Evolutionary conservation across 148 eudicot species (phyloP), one percentile per base, ranked within the genome.

Genomic region (Rhododendron kiyosumense): DNA sequence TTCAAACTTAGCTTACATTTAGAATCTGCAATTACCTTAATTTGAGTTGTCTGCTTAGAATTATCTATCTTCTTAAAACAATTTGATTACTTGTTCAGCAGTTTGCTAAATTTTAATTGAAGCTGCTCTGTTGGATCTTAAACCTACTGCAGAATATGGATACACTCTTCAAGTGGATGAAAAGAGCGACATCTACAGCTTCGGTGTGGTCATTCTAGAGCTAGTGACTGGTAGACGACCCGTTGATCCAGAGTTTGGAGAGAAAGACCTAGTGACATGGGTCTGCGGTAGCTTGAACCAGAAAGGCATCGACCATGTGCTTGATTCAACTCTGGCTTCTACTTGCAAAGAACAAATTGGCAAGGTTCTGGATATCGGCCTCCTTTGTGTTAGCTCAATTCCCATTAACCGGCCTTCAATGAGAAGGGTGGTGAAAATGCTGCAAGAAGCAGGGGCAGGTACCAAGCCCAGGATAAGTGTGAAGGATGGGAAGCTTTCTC

Each of bases 161-260:
- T 92, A 90, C 79, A 90, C 92, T 14, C 91, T 89, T 14, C 88
- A 89, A 34, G 92, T 92, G 81, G 89, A 89, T 34, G 92, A 92
- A 74, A 92, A 90, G 89, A 92, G 92, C 30, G 92, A 92, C 81
- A 85, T 88, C 3, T 90, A 92, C 51, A 92, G 92, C 89, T 92
- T 90, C 75, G 94, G 94, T 3, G 86, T 92, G 15, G 94, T 92
- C 71, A 82, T 92, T 32, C 84, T 92, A 75, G 94, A 92, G 84
- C 87, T 92, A 10, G 86, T 90, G 71, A 92, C 92, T 0, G 92
- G 94, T 12, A 89, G 76, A 76, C 48, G 26, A 24, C 90, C 92
- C 0, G 59, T 83, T 6, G 90, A 89, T 67, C 90, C 86, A 1
- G 88, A 88, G 54, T 84, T 89, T 17, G 89, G 90, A 59, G 90